A percentile compares a stretch with the other conserved stretches of the same genome.
Evolutionary conservation across 2,329 filamentous ascomycete species (phyloP).

Genomic region (Aspergillus aculeatinus): DNA sequence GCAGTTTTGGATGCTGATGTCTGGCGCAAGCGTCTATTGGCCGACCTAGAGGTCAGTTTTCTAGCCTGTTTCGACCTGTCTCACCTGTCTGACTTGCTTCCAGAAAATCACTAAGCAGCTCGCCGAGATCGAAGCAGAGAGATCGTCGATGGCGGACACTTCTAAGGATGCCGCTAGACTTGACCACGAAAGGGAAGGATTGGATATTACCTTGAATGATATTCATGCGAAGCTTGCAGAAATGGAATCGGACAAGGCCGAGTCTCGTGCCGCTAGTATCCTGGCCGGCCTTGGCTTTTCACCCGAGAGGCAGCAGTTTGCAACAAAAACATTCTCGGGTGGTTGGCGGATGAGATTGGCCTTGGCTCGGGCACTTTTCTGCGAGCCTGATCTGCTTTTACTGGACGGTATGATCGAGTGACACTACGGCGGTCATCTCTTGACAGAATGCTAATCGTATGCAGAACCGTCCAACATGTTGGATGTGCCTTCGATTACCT

Average conservation of each 20-base stretch:
- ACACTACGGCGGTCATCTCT: constrained; percentile 98
- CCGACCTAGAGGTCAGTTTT: constrained; percentile 72
- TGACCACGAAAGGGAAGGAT: constrained; percentile 82
- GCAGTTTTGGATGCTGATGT: constrained; percentile 96
- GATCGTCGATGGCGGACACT: constrained; percentile 81
- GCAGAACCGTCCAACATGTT: constrained; percentile 98
- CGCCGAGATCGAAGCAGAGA: constrained; percentile 71
- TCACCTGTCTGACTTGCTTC: constrained; percentile 12
- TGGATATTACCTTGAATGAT: constrained; percentile 87
- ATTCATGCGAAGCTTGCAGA: constrained; percentile 89
- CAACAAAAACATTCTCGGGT: constrained; percentile 97
- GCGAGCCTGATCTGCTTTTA: constrained; percentile 90
- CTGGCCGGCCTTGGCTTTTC: constrained; percentile 97
- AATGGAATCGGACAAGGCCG: constrained; percentile 99
- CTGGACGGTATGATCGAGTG: constrained; percentile 94
- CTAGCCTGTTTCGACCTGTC: not conserved
- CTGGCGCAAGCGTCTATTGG: constrained; percentile 92
- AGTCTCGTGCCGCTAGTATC: constrained; percentile 92
- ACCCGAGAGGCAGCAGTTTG: constrained; percentile 81
- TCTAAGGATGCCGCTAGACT: constrained; percentile 82
- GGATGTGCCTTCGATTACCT: constrained; percentile 99
- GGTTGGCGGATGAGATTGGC: constrained; percentile 99
- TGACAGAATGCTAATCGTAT: constrained; percentile 54
- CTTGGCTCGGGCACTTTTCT: constrained; percentile 91
- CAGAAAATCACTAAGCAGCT: constrained; percentile 76